Base-by-base conservation (phyloP, 345 rosid genomes). In the Bruguiera parviflora region DNA sequence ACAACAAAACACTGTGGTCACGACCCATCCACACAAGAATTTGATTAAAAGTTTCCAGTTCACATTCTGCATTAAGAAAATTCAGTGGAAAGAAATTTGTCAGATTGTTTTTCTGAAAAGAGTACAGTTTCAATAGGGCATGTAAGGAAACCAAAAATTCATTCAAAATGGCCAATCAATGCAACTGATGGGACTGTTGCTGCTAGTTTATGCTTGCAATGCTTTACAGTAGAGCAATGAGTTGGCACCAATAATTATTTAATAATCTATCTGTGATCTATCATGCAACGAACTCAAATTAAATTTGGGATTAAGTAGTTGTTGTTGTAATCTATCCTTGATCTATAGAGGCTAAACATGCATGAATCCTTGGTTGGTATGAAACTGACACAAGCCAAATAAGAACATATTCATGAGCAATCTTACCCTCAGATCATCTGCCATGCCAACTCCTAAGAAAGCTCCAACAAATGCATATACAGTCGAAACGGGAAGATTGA, bases 381-480 rank as follows among this genome's bases (percentile, higher is more conserved):
- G 39, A 35, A 35, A 35, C 8, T 35, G 39, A 35, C 39, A 35
- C 39, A 35, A 35, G 8, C 39, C 39, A 35, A 35, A 35, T 35
- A 35, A 6, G 39, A 35, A 18, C 4, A 71, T 49, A 53, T 2
- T 37, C 25, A 51, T 8, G 5, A 20, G 15, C 19, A 55, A 61
- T 25, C 43, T 65, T 71, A 67, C 79, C 76, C 52, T 46, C 32
- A 25, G 22, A 8, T 73, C 75, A 31, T 81, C 80, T 7, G 75
- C 82, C 6, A 78, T 59, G 5, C 76, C 76, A 49, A 67, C 74
- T 59, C 78, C 78, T 5, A 75, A 57, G 4, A 75, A 53, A 10
- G 78, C 78, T 57, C 80, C 78, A 20, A 73, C 62, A 57, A 75
- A 75, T 43, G 74, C 76, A 70, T 77, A 73, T 3, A 80, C 35